phyloP scores from a whole-genome alignment of 768 basidiomycete species.

The Trichaptum fuscoviolaceum region DNA sequence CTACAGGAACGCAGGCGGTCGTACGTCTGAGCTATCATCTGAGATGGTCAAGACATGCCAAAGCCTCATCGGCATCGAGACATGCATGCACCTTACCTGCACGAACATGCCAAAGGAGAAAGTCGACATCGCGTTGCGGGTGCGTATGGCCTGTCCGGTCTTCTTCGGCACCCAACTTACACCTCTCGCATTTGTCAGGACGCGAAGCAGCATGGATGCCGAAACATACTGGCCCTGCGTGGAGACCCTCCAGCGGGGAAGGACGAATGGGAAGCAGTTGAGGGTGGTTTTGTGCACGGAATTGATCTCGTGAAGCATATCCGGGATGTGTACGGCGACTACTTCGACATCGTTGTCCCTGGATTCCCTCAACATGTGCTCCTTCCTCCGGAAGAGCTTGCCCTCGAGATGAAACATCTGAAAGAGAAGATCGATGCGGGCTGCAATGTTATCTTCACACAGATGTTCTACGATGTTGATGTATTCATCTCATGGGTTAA shows the following conservation, averaged over 20 bases:
- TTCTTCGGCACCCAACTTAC: slow-evolving; percentile 8
- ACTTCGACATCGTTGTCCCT: slow-evolving; percentile 92
- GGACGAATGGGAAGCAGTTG: slow-evolving; percentile 88
- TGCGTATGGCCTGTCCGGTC: slow-evolving; percentile 34
- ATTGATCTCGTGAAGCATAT: slow-evolving; percentile 92
- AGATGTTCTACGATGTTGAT: slow-evolving; percentile 95
- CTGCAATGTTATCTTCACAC: slow-evolving; percentile 92
- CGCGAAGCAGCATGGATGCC: slow-evolving; percentile 83
- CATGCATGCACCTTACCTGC: slow-evolving; percentile 98
- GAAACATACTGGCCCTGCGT: slow-evolving; percentile 89
- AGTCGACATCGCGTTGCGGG: slow-evolving; percentile 84
- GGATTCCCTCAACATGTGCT: slow-evolving; percentile 85
- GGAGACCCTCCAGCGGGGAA: slow-evolving; percentile 89
- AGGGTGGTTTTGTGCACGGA: slow-evolving; percentile 86
- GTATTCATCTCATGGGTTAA: slow-evolving; percentile 92
- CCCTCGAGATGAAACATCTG: slow-evolving; percentile 75
- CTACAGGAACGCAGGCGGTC: slow-evolving; percentile 90
- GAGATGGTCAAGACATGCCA: slow-evolving; percentile 96
- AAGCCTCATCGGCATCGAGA: slow-evolving; percentile 87
- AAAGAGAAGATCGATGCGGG: slow-evolving; percentile 92
- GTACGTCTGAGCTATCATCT: slow-evolving; percentile 90
- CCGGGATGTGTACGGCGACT: slow-evolving; percentile 74
- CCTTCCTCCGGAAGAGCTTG: slow-evolving; percentile 67
- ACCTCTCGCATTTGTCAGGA: slow-evolving; percentile 45
- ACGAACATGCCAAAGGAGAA: slow-evolving; percentile 98